These are phyloP conservation scores for Salix dunnii DNA, from an alignment of 345 rosid species.

Conservation along the genomic window DNA sequence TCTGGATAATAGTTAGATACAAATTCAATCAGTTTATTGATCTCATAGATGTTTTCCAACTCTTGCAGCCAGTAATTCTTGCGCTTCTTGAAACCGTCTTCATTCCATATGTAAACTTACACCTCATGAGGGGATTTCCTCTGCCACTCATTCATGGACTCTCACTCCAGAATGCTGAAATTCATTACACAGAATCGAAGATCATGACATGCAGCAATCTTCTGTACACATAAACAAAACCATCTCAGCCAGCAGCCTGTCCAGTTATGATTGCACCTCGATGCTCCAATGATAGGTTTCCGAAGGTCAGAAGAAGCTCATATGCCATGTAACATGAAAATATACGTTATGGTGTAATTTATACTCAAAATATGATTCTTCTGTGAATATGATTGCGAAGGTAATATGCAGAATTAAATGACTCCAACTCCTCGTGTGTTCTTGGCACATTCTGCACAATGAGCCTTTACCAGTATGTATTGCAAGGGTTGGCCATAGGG, in stretches of 20 bases:
- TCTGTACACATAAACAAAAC: not conserved
- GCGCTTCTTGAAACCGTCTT: conserved; percentile 42
- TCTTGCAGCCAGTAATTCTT: conserved; percentile 40
- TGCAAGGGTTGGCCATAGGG: too few species aligned
- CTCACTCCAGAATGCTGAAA: conserved; percentile 39
- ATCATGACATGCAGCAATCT: conserved; percentile 48
- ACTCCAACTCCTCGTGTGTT: too few species aligned
- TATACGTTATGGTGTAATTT: not conserved
- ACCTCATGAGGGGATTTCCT: conserved; percentile 49
- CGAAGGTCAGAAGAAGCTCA: not conserved
- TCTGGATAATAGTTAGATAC: not conserved
- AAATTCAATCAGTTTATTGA: not conserved
- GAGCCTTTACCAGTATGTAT: too few species aligned
- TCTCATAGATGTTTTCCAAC: not conserved
- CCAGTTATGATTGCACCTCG: too few species aligned
- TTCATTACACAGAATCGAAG: conserved; percentile 29
- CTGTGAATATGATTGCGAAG: too few species aligned
- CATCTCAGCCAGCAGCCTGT: not conserved
- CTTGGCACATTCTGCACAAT: too few species aligned
- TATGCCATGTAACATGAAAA: not conserved
- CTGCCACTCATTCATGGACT: conserved; percentile 54
- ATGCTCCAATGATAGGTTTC: not conserved
- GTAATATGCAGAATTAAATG: too few species aligned
- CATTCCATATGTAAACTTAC: conserved; percentile 56
- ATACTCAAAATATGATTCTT: too few species aligned